Evolutionary conservation across 2,329 filamentous ascomycete genomes (phyloP).

Genomic region (Celoporthe dispersa): DNA sequence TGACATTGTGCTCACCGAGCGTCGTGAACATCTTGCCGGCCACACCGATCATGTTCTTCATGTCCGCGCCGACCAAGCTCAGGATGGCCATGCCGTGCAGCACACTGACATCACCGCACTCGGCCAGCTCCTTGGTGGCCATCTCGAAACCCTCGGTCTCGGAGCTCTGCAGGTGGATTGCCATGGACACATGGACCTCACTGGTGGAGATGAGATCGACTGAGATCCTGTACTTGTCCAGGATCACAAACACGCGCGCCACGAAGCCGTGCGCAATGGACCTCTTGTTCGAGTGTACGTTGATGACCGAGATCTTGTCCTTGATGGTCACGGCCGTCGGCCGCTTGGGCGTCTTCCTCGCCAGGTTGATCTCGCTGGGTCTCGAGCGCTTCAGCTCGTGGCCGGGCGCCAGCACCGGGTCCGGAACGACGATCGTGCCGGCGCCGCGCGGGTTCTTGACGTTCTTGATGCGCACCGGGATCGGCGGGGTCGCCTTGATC

Average conservation of each 20-base stretch:
- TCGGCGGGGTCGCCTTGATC: conserved; percentile 77
- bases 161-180: conserved; percentile 80
- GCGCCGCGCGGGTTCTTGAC: conserved; percentile 82
- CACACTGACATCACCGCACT: conserved; percentile 88
- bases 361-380: conserved; percentile 43
- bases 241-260: conserved; percentile 87
- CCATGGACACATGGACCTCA: conserved; percentile 97
- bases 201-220: conserved; percentile 96
- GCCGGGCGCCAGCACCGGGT: conserved; percentile 59
- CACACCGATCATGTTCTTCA: conserved; percentile 97
- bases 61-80: conserved; percentile 89
- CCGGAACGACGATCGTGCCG: conserved; percentile 83
- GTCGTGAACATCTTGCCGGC: conserved; percentile 94
- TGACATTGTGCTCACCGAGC: conserved; percentile 89
- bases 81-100: conserved; percentile 93
- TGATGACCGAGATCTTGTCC: conserved; percentile 94
- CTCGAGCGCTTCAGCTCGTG: conserved; percentile 62
- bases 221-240: conserved; percentile 84
- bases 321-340: conserved; percentile 96
- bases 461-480: conserved; percentile 89
- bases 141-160: conserved; percentile 66
- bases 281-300: conserved; percentile 96
- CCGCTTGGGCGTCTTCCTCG: conserved; percentile 67
- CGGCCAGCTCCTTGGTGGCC: conserved; percentile 72
- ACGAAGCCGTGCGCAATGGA: conserved; percentile 96